Evolutionary conservation across 257 asterid genomes (phyloP), one percentile per base, ranked within the genome.

Genomic region (Schizonepeta tenuifolia): DNA sequence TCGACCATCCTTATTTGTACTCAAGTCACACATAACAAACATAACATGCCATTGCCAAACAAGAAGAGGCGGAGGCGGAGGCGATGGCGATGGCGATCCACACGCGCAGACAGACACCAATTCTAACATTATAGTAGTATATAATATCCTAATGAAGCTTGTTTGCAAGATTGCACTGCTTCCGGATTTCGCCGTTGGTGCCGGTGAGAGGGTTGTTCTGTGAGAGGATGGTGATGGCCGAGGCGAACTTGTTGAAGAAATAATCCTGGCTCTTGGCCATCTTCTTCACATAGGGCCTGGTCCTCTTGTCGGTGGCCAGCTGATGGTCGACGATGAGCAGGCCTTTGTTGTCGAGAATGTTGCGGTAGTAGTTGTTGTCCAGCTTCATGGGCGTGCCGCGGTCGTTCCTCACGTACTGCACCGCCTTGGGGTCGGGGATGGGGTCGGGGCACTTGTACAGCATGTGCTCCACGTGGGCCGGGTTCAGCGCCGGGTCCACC

Each of bases 341-440:
- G 1, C 98, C 98, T 76, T 89, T 89, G 88, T 93, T 93, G 67
- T 91, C 89, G 83, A 93, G 54, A 46, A 93, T 89, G 90, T 93
- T 93, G 18, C 88, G 79, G 85, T 93, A 93, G 82, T 93, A 93
- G 51, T 91, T 83, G 86, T 93, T 93, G 85, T 93, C 98, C 44
- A 93, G 92, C 31, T 75, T 81, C 97, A 93, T 91, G 1, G 98
- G 98, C 0, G 98, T 93, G 68, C 98, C 96, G 9, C 96, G 84
- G 73, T 93, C 98, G 57, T 93, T 93, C 71, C 98, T 85, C 80
- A 93, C 98, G 80, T 93, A 92, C 77, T 91, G 97, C 62, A 94
- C 97, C 1, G 98, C 98, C 90, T 94, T 91, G 6, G 98, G 98
- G 74, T 94, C 98, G 5, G 98, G 98, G 54, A 91, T 88, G 7